Conservation (phyloP, 2,329 filamentous ascomycete species). For the Colletotrichum costaricense region DNA sequence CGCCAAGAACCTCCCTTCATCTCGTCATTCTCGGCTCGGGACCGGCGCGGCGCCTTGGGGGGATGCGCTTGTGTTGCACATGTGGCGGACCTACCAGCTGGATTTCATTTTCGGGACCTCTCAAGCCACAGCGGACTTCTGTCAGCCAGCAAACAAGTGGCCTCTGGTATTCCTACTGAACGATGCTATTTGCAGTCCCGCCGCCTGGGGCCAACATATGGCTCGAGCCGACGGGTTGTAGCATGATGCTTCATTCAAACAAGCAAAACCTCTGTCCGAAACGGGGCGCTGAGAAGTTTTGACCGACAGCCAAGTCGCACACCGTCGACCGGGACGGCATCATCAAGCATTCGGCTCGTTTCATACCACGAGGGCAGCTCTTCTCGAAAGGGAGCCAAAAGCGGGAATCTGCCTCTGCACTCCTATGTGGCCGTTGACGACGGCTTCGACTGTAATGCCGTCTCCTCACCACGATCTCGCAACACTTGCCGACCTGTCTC, state of each 20-base stretch:
- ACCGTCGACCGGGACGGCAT: constrained; percentile 16
- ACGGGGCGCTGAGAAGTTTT: background rate
- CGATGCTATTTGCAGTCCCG: background rate
- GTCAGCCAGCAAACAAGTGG: background rate
- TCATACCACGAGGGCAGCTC: background rate
- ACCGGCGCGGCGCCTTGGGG: constrained; percentile 24
- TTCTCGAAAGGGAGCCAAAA: background rate
- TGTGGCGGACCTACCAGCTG: constrained; percentile 3
- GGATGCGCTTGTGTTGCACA: background rate
- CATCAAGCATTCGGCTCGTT: constrained; percentile 3
- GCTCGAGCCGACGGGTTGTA: constrained; percentile 3
- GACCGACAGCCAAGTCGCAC: background rate
- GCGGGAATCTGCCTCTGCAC: background rate
- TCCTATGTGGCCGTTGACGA: background rate
- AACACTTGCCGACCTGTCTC: constrained; percentile 16
- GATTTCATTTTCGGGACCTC: background rate
- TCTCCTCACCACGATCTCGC: background rate
- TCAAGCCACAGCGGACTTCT: constrained; percentile 19
- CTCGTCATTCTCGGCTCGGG: constrained; percentile 2
- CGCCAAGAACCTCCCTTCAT: constrained; percentile 11
- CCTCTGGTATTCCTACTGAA: background rate
- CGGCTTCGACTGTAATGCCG: background rate
- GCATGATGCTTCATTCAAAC: constrained; percentile 17
- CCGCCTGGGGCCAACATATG: constrained; percentile 2
- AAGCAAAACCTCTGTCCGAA: constrained; percentile 17